Percentiles rank a stretch among this genome's conserved stretches.
phyloP scores from a whole-genome alignment of 768 basidiomycete genomes.

The Mycena albidolilacea region DNA sequence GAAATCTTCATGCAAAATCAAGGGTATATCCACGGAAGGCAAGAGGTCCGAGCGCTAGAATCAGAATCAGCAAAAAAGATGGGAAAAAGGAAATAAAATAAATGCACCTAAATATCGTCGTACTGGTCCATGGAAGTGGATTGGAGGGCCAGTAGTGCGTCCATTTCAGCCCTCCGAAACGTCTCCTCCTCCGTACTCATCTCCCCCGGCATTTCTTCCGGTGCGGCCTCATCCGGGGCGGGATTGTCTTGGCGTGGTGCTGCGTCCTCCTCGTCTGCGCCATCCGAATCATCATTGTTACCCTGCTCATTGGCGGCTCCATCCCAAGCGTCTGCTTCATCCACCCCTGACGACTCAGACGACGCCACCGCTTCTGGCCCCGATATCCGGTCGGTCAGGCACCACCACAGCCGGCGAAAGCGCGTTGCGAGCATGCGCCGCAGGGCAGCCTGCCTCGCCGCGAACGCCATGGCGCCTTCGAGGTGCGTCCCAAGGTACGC shows the following conservation, averaged over 20 bases:
- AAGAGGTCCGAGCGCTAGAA: too few species aligned
- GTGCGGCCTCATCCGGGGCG: too few species aligned
- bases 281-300: too few species aligned
- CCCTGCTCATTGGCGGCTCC: neutral
- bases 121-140: neutral
- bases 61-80: too few species aligned
- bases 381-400: neutral
- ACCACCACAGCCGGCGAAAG: neutral
- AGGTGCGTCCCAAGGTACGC: neutral
- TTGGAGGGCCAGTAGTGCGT: neutral
- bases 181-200: neutral
- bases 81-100: too few species aligned
- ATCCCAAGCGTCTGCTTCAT: neutral
- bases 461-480: neutral
- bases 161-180: neutral
- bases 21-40: too few species aligned
- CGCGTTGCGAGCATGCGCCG: neutral
- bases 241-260: too few species aligned
- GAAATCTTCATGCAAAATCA: too few species aligned
- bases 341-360: neutral
- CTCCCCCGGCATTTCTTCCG: too few species aligned
- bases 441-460: neutral
- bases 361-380: neutral
- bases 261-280: too few species aligned
- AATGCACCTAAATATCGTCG: neutral